These are phyloP conservation scores for Petunia axillaris DNA, from an alignment of 257 asterid genomes.

Conservation along the genomic window DNA sequence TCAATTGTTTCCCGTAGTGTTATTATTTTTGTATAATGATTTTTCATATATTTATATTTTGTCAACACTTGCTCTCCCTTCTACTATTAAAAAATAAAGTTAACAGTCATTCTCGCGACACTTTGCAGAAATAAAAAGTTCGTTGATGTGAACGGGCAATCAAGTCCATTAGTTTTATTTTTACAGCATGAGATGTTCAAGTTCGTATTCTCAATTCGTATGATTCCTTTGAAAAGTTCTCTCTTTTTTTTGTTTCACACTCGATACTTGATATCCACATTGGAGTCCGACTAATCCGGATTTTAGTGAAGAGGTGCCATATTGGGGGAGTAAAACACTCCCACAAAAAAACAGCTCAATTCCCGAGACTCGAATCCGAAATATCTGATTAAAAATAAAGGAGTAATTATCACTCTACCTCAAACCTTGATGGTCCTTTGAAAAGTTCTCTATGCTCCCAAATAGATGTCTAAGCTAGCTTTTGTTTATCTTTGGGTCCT, in stretches of 20 bases:
- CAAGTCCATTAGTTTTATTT: not conserved
- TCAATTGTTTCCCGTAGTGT: no score
- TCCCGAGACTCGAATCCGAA: no score
- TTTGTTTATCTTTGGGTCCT: not conserved
- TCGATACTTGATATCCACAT: no score
- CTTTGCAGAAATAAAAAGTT: not conserved
- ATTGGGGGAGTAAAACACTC: no score
- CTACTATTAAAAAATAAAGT: not conserved
- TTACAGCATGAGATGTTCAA: not conserved
- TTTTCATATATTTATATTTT: no score
- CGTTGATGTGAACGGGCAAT: not conserved
- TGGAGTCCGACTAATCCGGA: no score
- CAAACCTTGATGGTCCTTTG: not conserved
- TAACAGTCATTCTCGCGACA: not conserved
- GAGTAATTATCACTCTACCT: no score
- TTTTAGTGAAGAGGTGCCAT: no score
- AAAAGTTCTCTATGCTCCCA: not conserved
- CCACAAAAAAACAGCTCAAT: no score
- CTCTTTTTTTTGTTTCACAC: no score
- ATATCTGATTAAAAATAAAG: no score
- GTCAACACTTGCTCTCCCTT: not conserved
- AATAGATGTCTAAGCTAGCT: slow-evolving; percentile 14
- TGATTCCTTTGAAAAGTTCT: not conserved
- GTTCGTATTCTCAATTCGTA: not conserved
- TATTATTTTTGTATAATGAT: no score